A percentile compares a stretch with the other conserved stretches of the same genome.
These are phyloP conservation scores for Jasminum sambac DNA, from an alignment of 257 asterid species.

Conservation along the genomic window DNA sequence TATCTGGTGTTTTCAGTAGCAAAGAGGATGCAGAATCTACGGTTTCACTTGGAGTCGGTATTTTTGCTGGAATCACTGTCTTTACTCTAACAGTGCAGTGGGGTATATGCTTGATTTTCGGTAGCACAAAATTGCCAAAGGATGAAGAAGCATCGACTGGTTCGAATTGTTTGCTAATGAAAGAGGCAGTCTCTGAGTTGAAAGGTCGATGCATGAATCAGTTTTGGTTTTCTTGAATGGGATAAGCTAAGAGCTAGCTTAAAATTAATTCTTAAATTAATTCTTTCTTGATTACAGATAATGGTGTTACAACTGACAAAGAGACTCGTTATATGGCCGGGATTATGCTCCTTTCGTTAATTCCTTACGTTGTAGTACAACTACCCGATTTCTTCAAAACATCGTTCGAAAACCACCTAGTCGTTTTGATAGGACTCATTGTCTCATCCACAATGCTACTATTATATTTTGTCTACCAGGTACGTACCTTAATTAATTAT, in stretches of 20 bases:
- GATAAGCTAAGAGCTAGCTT: not conserved
- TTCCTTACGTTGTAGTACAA: constrained; percentile 49
- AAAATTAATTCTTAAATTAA: no score
- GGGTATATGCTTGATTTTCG: constrained; percentile 45
- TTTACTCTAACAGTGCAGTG: constrained; percentile 54
- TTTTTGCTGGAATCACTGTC: constrained; percentile 52
- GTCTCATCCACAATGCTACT: constrained; percentile 34
- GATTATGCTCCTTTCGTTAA: constrained; percentile 50
- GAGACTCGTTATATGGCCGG: constrained; percentile 47
- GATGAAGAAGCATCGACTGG: constrained; percentile 9
- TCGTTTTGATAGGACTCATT: constrained; percentile 39
- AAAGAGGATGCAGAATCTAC: constrained; percentile 41
- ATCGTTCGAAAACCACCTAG: constrained; percentile 25
- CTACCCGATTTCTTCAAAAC: constrained; percentile 28
- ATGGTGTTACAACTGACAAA: constrained; percentile 38
- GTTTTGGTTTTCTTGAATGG: not conserved
- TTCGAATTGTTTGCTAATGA: constrained; percentile 27
- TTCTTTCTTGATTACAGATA: constrained; percentile 25
- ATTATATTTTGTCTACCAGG: constrained; percentile 49
- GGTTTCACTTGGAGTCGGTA: constrained; percentile 50
- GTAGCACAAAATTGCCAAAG: constrained; percentile 31
- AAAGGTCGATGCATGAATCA: constrained; percentile 8
- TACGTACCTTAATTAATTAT: no score
- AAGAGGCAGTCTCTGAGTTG: constrained; percentile 23
- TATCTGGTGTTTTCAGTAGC: constrained; percentile 41